Evolutionary conservation across 108 stramenopile species (phyloP), one percentile per base, ranked within the genome.

Genomic region (Mediolabrus comicus): DNA sequence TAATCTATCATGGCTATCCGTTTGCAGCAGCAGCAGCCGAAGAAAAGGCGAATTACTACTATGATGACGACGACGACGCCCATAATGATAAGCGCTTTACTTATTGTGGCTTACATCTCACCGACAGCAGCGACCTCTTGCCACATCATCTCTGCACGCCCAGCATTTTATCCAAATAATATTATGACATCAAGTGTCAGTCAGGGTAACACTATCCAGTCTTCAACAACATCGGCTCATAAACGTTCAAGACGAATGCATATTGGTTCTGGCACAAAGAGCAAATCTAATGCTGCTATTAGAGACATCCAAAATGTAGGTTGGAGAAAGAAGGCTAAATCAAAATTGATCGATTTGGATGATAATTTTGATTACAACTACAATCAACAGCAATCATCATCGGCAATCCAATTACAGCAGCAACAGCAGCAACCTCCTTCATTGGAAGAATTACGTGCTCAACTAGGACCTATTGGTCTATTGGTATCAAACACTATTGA

Each of bases 401-500:
- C n/a, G n/a, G 46, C 14, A 49, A 1, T 9, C 4, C 46, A 49
- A 49, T 22, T 49, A 16, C 46, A 33, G 33, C 33, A 33, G 33
- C 33, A 33, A 33, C 33, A 33, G 33, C 33, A 49, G n/a, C 22
- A 75, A 36, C 76, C 67, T 13, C 76, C 67, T 13, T 54, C 70
- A 22, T 49, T 77, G 41, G 80, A 81, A 4, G 80, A 81, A 60
- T 22, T 81, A 3, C 80, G 76, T 17, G 58, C 64, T 4, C 72
- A 67, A 46, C 79, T 92, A 26, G 74, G 81, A 31, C 89, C 85
- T 0, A 17, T 89, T 1, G 89, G 84, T 10, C 77, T 80, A 19
- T 27, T 83, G 17, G 53, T 91, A 12, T 84, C 87, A 46, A 85
- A 83, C 30, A 41, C 83, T 10, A 82, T 90, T 1, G 83, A 89